Evolutionary conservation across 1,139 yeast species (phyloP).

Genomic region (Diutina neorugosa): DNA sequence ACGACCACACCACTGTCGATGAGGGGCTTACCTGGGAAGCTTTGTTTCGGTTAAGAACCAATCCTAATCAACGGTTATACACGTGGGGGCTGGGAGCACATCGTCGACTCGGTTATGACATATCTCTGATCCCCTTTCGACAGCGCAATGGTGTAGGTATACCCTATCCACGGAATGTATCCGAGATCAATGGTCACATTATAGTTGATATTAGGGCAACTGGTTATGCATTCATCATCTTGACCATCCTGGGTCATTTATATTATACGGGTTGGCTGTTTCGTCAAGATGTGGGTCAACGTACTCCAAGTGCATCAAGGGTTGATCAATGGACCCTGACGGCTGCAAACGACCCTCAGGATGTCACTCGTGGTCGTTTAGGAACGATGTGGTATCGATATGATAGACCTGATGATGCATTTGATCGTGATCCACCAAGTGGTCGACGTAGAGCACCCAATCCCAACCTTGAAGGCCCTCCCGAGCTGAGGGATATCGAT

Average conservation of each 20-base stretch:
- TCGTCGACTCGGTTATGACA: slow-evolving; percentile 47
- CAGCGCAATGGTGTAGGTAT: slow-evolving; percentile 19
- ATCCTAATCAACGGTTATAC: slow-evolving; percentile 29
- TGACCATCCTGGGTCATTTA: slow-evolving; percentile 38
- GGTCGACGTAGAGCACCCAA: not conserved
- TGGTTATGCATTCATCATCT: slow-evolving; percentile 55
- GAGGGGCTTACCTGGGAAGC: slow-evolving; percentile 35
- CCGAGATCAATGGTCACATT: slow-evolving; percentile 20
- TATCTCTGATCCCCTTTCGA: slow-evolving; percentile 15
- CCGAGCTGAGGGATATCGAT: not conserved
- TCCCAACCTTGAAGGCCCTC: not conserved
- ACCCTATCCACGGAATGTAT: slow-evolving; percentile 27
- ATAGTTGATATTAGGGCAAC: slow-evolving; percentile 50
- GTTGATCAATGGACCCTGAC: not conserved
- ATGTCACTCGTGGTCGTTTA: not conserved
- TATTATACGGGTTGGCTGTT: slow-evolving; percentile 14
- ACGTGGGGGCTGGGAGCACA: slow-evolving; percentile 53
- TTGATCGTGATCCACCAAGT: not conserved
- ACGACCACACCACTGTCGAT: slow-evolving; percentile 29
- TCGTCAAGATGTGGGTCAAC: not conserved
- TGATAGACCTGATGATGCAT: not conserved
- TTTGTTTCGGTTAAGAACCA: slow-evolving; percentile 30
- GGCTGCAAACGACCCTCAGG: not conserved
- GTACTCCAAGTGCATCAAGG: not conserved
- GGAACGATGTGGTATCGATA: not conserved